Base-by-base conservation (phyloP, 176 grass and related monocot species). In the Avena atlantica region DNA sequence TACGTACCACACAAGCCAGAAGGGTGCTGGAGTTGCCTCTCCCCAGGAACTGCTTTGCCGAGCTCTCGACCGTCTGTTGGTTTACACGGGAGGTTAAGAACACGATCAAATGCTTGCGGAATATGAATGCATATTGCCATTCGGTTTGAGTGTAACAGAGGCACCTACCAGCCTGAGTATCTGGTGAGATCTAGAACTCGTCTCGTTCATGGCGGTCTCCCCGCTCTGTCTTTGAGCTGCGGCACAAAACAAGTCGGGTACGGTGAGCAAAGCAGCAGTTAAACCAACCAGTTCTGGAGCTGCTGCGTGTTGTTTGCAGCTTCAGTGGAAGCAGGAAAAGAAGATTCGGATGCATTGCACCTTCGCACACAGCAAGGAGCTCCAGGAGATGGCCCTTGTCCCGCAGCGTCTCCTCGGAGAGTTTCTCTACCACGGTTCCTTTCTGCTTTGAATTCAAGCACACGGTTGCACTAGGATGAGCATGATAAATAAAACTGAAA, bases 141-240 rank as follows among this genome's bases (percentile, higher is more conserved):
- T 70, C 6, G n/a, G 25, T 56, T 0, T 31, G 78, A n/a, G 37
- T 56, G 0, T 24, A 78, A 31, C 17, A 58, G 8, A 55, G 70
- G 19, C 9, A 61, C 92, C 21, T 52, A 96, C 96, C 93, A 98
- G 71, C 79, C 96, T 89, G 82, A 98, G 93, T 87, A 98, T 98
- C 79, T 98, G 96, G 75, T 98, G 96, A 65, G 96, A 98, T 81
- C 96, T 89, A 13, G 96, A 98, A 45, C 93, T 98, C 48, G 87
- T 82, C 90, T 96, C 96, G 59, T 98, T 98, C 78, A 96, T 63
- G 11, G 82, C 48, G 36, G 96, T 98, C 84, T 98, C 93, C 51
- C 93, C 96, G 19, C 92, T 92, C 79, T 96, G 92, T 68, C 96
- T 89, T 88, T 98, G 96, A 83, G 93, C 96, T 98, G 85, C 17